These are phyloP conservation scores for Marasmius fiardii DNA, from an alignment of 1,284 basidiomycete genomes.

Conservation along the genomic window DNA sequence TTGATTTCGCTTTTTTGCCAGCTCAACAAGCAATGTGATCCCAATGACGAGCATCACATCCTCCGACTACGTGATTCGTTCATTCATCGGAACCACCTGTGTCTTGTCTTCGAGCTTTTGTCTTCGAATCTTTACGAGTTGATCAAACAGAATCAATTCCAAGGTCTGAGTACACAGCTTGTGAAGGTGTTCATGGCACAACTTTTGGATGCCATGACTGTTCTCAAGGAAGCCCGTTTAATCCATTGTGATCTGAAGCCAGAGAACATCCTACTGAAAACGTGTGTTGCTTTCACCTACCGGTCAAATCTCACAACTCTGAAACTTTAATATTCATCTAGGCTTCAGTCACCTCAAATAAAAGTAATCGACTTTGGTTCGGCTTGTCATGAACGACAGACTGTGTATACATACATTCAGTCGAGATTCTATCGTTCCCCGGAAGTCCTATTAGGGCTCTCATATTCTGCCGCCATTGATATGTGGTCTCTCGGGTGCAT, in stretches of 20 bases:
- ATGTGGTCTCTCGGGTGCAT: conserved; percentile 98
- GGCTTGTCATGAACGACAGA: conserved; percentile 97
- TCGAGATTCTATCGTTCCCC: conserved; percentile 98
- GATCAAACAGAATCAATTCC: conserved; percentile 99
- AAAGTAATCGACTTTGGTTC: conserved; percentile 99
- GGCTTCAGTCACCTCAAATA: conserved; percentile 95
- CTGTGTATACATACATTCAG: conserved; percentile 99
- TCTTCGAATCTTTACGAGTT: conserved; percentile 98
- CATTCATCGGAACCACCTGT: conserved; percentile 95
- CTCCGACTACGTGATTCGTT: conserved; percentile 94
- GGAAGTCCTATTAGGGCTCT: conserved; percentile 93
- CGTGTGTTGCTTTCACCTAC: conserved; percentile 47
- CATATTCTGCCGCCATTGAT: conserved; percentile 92
- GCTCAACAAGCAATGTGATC: conserved; percentile 92
- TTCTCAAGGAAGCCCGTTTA: conserved; percentile 92
- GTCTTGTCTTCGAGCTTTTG: conserved; percentile 96
- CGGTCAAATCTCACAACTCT: conserved; percentile 1
- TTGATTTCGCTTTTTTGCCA: conserved; percentile 27
- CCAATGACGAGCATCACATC: conserved; percentile 95
- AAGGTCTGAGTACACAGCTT: conserved; percentile 93
- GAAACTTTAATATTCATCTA: conserved; percentile 37
- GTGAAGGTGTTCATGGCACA: conserved; percentile 99
- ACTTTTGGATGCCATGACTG: conserved; percentile 87
- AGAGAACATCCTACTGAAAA: conserved; percentile 93
- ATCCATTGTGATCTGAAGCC: conserved; percentile 99